Evolutionary conservation across 257 asterid species (phyloP).

Genomic region (Penstemon barbatus): DNA sequence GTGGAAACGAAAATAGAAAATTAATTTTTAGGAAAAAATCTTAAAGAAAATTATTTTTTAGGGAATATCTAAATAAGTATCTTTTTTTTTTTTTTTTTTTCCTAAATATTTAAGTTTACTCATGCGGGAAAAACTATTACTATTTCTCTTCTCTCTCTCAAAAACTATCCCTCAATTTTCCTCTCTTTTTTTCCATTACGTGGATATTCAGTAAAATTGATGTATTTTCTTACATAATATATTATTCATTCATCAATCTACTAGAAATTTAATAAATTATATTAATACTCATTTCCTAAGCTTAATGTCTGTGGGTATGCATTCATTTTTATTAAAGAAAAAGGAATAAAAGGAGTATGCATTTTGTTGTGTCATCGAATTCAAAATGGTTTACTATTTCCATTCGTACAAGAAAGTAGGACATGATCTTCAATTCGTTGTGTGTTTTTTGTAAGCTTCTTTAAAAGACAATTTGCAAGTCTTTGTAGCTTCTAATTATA

Average conservation of each 20-base stretch:
- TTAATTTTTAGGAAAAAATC: neutral
- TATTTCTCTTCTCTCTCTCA: no score
- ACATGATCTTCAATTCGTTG: neutral
- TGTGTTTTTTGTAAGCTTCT: neutral
- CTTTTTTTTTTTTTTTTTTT: no score
- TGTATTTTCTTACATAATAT: neutral
- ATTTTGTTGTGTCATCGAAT: neutral
- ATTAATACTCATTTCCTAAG: neutral
- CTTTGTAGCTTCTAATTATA: constrained; percentile 30
- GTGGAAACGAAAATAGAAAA: neutral
- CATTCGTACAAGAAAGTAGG: constrained; percentile 41
- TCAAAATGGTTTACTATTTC: neutral
- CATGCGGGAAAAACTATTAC: no score
- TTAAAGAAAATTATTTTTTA: neutral
- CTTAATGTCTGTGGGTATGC: neutral
- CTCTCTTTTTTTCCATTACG: no score
- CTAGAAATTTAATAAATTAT: neutral
- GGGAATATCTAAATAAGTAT: no score
- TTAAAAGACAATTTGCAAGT: constrained; percentile 38
- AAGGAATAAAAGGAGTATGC: no score
- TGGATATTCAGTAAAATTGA: neutral
- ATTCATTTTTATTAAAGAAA: neutral
- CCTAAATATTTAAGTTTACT: no score
- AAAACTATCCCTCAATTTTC: no score
- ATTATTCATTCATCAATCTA: neutral